Percentiles rank a stretch among this genome's conserved stretches.
phyloP scores from a whole-genome alignment of 495 filamentous ascomycete genomes.

The Hyaloscypha finlandica region DNA sequence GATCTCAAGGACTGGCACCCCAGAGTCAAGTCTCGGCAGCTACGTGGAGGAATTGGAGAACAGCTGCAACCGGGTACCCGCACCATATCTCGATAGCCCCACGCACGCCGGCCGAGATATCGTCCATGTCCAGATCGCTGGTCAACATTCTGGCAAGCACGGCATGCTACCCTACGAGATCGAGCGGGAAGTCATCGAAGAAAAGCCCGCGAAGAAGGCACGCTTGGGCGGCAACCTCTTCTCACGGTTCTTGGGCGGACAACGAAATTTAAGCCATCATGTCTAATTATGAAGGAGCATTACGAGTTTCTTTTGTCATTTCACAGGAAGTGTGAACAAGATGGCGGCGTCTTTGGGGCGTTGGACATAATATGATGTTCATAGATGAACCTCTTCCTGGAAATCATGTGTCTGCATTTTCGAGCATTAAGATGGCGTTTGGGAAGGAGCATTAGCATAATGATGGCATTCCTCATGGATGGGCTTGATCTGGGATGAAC shows the following conservation, averaged over 20 bases:
- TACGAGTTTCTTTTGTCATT: constrained; percentile 6
- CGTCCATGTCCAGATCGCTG: constrained; percentile 21
- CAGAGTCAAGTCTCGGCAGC: constrained; percentile 29
- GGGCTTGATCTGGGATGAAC: background rate
- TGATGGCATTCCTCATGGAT: background rate
- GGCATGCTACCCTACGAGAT: constrained; percentile 34
- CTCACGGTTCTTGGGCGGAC: constrained; percentile 23
- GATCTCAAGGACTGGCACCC: constrained; percentile 25
- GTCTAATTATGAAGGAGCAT: background rate
- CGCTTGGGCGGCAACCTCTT: constrained; percentile 26
- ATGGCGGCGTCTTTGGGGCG: background rate
- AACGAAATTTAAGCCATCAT: background rate
- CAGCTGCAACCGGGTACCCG: constrained; percentile 1
- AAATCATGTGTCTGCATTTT: background rate
- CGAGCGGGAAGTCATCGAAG: constrained; percentile 25
- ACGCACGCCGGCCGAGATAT: constrained; percentile 17
- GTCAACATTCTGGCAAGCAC: constrained; percentile 17
- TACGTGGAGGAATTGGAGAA: constrained; percentile 25
- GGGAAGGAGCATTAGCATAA: background rate
- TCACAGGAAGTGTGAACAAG: background rate
- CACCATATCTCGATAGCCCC: background rate
- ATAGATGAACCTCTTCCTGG: background rate
- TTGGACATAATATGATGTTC: background rate
- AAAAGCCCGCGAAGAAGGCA: constrained; percentile 31
- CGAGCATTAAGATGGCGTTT: constrained; percentile 1